Conservation (phyloP, 2,329 filamentous ascomycete species). For the Teratosphaeria gauchensis region DNA sequence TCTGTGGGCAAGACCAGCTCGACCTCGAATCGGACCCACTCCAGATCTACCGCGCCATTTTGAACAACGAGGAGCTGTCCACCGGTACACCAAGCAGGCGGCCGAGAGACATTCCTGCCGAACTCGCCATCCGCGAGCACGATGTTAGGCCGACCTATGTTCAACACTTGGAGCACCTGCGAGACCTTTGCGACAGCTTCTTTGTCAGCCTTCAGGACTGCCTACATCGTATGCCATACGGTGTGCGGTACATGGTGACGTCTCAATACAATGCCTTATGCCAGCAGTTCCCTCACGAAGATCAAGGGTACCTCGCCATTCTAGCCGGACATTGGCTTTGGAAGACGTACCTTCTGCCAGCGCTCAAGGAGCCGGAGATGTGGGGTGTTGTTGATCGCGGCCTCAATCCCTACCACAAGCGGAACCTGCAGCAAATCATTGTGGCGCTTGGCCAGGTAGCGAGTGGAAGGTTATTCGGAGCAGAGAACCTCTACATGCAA, state of each 20-base stretch:
- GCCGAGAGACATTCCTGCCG: constrained; percentile 74
- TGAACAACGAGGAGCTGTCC: constrained; percentile 93
- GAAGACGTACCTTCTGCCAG: constrained; percentile 87
- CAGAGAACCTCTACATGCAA: constrained; percentile 90
- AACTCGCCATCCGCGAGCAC: constrained; percentile 89
- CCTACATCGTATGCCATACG: constrained; percentile 82
- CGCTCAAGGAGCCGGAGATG: constrained; percentile 79
- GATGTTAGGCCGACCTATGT: constrained; percentile 92
- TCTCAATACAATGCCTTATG: constrained; percentile 75
- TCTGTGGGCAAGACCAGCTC: constrained; percentile 81
- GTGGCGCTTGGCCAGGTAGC: constrained; percentile 87
- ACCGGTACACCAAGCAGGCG: constrained; percentile 77
- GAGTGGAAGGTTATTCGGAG: constrained; percentile 80
- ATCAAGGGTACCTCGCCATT: constrained; percentile 67
- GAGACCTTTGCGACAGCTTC: constrained; percentile 90
- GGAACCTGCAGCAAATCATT: constrained; percentile 79
- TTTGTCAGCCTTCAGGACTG: constrained; percentile 73
- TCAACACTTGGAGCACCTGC: constrained; percentile 82
- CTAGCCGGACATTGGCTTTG: constrained; percentile 86
- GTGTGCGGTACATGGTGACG: constrained; percentile 76
- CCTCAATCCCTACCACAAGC: constrained; percentile 82
- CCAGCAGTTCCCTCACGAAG: constrained; percentile 68
- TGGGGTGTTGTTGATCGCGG: constrained; percentile 86
- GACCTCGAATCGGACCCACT: constrained; percentile 95
- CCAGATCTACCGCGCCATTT: constrained; percentile 89